Conservation (phyloP, 2,329 filamentous ascomycete genomes). For the Leptographium procerum region DNA sequence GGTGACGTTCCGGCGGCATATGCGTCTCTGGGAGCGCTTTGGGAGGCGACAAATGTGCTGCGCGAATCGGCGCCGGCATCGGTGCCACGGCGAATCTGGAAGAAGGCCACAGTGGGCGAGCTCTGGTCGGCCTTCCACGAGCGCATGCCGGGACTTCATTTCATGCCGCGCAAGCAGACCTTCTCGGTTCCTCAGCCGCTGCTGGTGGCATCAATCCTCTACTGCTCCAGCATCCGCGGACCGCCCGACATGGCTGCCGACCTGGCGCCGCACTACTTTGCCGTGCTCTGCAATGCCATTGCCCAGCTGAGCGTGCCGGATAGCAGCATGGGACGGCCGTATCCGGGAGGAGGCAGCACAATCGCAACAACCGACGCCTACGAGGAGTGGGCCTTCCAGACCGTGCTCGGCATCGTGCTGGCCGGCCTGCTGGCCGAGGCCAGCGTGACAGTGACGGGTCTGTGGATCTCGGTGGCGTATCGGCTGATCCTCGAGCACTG, state of each 20-base stretch:
- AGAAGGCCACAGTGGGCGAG: constrained; percentile 2
- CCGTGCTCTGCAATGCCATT: constrained; percentile 10
- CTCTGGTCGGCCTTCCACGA: constrained; percentile 24
- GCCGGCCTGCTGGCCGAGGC: constrained; percentile 10
- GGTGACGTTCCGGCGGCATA: not conserved
- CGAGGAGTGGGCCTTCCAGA: constrained; percentile 14
- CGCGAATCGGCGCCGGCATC: not conserved
- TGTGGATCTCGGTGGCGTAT: constrained; percentile 12
- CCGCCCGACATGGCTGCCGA: constrained; percentile 1
- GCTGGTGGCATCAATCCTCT: constrained; percentile 31
- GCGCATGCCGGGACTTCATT: constrained; percentile 32
- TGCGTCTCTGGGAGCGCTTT: constrained; percentile 6
- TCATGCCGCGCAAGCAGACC: constrained; percentile 28
- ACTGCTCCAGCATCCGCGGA: constrained; percentile 20
- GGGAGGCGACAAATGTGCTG: constrained; percentile 5
- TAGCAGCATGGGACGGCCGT: constrained; percentile 7
- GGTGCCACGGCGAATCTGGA: constrained; percentile 4
- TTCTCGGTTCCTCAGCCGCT: constrained; percentile 31
- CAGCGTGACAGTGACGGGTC: constrained; percentile 4
- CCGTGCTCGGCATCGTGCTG: constrained; percentile 11
- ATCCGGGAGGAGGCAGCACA: not conserved
- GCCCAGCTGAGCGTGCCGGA: constrained; percentile 10
- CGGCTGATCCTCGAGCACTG: constrained; percentile 12
- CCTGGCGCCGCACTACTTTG: constrained; percentile 11
- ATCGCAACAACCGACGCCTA: not conserved